These are phyloP conservation scores for Lupinus albus DNA, from an alignment of 306 rosid species.

Conservation along the genomic window DNA sequence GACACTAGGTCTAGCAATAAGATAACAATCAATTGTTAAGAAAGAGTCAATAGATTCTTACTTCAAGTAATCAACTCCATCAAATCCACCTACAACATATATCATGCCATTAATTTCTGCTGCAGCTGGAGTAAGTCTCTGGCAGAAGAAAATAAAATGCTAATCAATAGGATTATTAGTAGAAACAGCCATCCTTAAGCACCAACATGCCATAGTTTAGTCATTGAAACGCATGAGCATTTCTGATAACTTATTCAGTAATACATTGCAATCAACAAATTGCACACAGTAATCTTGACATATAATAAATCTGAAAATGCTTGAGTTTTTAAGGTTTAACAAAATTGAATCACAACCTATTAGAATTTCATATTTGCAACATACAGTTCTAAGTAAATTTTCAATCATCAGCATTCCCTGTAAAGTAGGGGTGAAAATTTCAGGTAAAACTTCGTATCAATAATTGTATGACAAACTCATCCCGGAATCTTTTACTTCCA, in stretches of 20 bases:
- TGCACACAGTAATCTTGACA: background rate
- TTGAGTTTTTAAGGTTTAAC: background rate
- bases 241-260: background rate
- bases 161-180: conserved; percentile 26
- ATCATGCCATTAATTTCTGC: conserved; percentile 48
- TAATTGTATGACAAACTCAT: background rate
- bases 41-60: conserved; percentile 31
- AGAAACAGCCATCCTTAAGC: background rate
- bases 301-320: background rate
- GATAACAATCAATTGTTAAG: background rate
- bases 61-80: conserved; percentile 48
- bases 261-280: conserved; percentile 4
- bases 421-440: background rate
- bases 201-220: background rate
- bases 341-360: background rate
- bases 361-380: background rate
- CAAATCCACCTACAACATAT: conserved; percentile 56
- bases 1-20: too few relatives aligned
- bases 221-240: background rate
- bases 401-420: background rate
- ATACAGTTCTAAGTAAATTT: background rate
- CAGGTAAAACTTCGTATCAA: background rate
- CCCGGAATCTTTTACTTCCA: background rate
- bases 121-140: conserved; percentile 52
- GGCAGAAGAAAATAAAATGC: conserved; percentile 23